Base-by-base conservation (phyloP, 192 early-diverging fungal species). In the Backusella luteola region DNA sequence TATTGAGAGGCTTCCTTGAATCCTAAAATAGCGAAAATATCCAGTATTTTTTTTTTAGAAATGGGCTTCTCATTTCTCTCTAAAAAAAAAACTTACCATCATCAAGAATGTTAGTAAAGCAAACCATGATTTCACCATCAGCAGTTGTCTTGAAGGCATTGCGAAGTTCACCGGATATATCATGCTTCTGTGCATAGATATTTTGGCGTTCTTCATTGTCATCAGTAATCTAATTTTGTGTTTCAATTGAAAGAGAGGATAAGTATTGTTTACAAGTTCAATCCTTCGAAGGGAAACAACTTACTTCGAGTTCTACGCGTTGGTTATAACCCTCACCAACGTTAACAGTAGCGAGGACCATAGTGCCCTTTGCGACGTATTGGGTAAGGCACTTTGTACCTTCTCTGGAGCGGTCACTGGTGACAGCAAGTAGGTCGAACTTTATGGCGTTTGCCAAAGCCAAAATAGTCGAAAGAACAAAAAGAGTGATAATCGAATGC, bases 41-140 rank as follows among this genome's bases (percentile, higher is more conserved):
- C n/a, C 19, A 66, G 23, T 29, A 6, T 17, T 19, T 66, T 21
- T 39, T 36, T n/a, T 34, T 7, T 3, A 39, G 11, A 11, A 7
- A 1, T 11, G 38, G 38, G 2, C 38, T 35, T 32, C 32, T 32
- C 32, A 32, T 69, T 21, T 36, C 15, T 70, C 17, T 29, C 3
- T 7, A 71, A 32, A 52, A 17, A 29, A 7, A 72, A 46, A 29
- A 19, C 41, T 83, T 87, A 82, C 91, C 91, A 23, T 85, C 82
- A 73, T 85, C 78, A 3, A 94, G 82, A 26, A 84, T 77, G 80
- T 94, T 94, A 35, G 92, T 92, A 86, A 97, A 96, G 80, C 97
- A 98, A 66, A 93, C 90, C 38, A 91, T 82, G 21, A 98, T 85
- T 77, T 94, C 89, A 17, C 94, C 93, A 73, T 96, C 92, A n/a